phyloP scores from a whole-genome alignment of 192 early-diverging fungal species.

The Podila horticola region DNA sequence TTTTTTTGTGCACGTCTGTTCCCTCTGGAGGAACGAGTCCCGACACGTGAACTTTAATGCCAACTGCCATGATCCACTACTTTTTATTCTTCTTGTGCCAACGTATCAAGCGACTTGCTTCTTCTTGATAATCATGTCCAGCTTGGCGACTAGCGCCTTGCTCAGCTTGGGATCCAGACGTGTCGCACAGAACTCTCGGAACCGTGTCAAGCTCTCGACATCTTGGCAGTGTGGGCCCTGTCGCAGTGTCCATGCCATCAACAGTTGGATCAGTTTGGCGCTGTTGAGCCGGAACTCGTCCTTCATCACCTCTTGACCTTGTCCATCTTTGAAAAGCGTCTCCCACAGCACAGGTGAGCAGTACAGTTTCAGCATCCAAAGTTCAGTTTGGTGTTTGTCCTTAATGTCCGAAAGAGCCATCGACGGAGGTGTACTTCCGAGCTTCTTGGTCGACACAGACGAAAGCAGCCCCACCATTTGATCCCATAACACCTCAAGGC shows the following conservation, averaged over 20 bases:
- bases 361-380: conserved; percentile 20
- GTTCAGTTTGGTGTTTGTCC: neutral
- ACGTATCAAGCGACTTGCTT: neutral
- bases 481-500: conserved; percentile 16
- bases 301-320: neutral
- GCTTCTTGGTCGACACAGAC: neutral
- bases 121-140: conserved; percentile 37
- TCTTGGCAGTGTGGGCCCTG: conserved; percentile 34
- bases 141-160: conserved; percentile 30
- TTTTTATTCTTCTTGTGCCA: neutral
- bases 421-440: too few species aligned
- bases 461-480: neutral
- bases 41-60: neutral
- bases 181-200: conserved; percentile 27
- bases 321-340: neutral
- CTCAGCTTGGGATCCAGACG: conserved; percentile 17
- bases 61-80: too few species aligned
- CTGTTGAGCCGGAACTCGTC: conserved; percentile 14
- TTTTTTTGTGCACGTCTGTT: neutral
- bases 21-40: neutral
- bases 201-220: conserved; percentile 12
- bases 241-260: conserved; percentile 33
- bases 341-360: conserved; percentile 2
- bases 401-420: neutral
- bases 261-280: conserved; percentile 18